These are phyloP conservation scores for Davidsoniella eucalypti DNA, from an alignment of 2,329 filamentous ascomycete species.

Conservation along the genomic window DNA sequence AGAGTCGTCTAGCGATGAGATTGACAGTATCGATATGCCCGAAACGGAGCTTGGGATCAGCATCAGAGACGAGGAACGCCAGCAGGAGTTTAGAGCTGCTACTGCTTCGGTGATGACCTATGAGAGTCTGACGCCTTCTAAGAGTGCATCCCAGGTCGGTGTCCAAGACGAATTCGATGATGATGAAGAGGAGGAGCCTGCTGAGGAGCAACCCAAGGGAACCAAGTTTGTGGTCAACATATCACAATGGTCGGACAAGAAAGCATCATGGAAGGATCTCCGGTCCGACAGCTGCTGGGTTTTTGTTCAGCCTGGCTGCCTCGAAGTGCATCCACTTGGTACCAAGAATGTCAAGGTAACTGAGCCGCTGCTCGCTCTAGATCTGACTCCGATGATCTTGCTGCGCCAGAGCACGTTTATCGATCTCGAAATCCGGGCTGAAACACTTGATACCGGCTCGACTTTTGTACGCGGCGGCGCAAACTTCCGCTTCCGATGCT, in stretches of 20 bases:
- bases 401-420: conserved; percentile 81
- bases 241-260: conserved; percentile 45
- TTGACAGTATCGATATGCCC: conserved; percentile 43
- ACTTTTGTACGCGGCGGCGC: conserved; percentile 45
- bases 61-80: conserved; percentile 26
- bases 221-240: conserved; percentile 36
- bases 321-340: conserved; percentile 35
- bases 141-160: conserved; percentile 61
- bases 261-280: conserved; percentile 43
- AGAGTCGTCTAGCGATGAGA: conserved; percentile 35
- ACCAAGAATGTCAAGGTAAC: conserved; percentile 21
- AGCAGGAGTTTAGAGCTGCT: conserved; percentile 13
- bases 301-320: conserved; percentile 38
- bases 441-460: conserved; percentile 54
- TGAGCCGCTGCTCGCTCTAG: conserved; percentile 48
- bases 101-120: conserved; percentile 30
- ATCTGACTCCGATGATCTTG: conserved; percentile 80
- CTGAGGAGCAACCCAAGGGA: conserved; percentile 22
- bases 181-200: not conserved
- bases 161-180: conserved; percentile 19
- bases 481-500: conserved; percentile 83
- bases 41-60: conserved; percentile 43
- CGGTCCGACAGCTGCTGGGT: conserved; percentile 35
- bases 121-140: conserved; percentile 57
- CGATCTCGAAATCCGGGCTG: conserved; percentile 86